phyloP scores from a whole-genome alignment of 2,329 filamentous ascomycete genomes.

The Zarea fungicola region DNA sequence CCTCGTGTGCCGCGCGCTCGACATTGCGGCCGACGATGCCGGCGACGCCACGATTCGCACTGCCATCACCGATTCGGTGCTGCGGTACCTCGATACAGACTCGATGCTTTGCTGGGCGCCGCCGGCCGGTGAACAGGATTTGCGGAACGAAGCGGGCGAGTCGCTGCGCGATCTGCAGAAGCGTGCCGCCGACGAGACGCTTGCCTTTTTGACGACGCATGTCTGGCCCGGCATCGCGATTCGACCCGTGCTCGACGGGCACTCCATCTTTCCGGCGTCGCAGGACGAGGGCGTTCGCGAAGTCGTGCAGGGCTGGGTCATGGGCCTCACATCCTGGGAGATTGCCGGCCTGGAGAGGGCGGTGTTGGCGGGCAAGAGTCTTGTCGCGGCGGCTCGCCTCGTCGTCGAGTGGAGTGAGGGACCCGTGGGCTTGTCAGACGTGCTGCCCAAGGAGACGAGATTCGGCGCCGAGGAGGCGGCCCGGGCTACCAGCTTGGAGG shows the following conservation, averaged over 20 bases:
- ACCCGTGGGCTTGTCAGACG: slow-evolving; percentile 44
- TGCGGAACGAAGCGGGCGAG: slow-evolving; percentile 43
- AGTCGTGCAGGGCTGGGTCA: slow-evolving; percentile 73
- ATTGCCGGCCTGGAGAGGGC: slow-evolving; percentile 82
- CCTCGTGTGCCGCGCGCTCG: slow-evolving; percentile 74
- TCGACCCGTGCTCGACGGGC: slow-evolving; percentile 69
- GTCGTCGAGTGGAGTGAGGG: slow-evolving; percentile 84
- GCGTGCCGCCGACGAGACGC: slow-evolving; percentile 62
- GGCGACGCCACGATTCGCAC: slow-evolving; percentile 50
- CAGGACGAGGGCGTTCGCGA: slow-evolving; percentile 73
- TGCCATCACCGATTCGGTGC: slow-evolving; percentile 60
- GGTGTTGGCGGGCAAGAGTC: slow-evolving; percentile 78
- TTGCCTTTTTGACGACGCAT: slow-evolving; percentile 62
- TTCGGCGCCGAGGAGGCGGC: slow-evolving; percentile 81
- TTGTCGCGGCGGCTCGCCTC: slow-evolving; percentile 71
- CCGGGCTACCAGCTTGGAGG: slow-evolving; percentile 72
- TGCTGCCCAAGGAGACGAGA: slow-evolving; percentile 25
- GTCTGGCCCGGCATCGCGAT: slow-evolving; percentile 85
- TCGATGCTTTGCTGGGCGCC: slow-evolving; percentile 85
- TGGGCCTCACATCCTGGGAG: slow-evolving; percentile 68
- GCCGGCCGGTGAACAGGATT: slow-evolving; percentile 43
- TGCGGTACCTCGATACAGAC: slow-evolving; percentile 89
- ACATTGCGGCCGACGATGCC: slow-evolving; percentile 67
- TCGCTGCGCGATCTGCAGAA: slow-evolving; percentile 70
- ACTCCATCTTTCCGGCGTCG: slow-evolving; percentile 67